Evolutionary conservation across 352 stramenopile species (phyloP).

Genomic region (Globisporangium abappressorium): DNA sequence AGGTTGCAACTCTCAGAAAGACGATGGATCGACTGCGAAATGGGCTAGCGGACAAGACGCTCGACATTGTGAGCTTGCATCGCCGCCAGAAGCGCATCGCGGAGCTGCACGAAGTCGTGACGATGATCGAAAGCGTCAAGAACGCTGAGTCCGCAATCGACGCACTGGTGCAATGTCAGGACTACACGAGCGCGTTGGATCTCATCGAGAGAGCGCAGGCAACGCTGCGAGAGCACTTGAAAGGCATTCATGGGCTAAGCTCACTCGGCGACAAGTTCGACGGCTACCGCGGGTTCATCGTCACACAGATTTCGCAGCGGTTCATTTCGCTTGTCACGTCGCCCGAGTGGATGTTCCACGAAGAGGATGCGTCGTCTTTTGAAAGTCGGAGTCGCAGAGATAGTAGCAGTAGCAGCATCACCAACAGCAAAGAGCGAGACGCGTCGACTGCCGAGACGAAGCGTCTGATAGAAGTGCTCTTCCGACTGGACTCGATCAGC

Average conservation of each 20-base stretch:
- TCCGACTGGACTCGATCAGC: slow-evolving; percentile 66
- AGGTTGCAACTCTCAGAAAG: slow-evolving; percentile 75
- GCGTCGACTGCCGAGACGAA: slow-evolving; percentile 42
- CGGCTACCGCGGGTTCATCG: slow-evolving; percentile 70
- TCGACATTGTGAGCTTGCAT: slow-evolving; percentile 87
- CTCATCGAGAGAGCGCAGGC: slow-evolving; percentile 71
- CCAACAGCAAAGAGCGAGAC: slow-evolving; percentile 29
- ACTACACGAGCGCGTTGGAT: slow-evolving; percentile 77
- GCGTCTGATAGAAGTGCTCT: slow-evolving; percentile 64
- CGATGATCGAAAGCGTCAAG: slow-evolving; percentile 85
- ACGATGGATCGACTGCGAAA: slow-evolving; percentile 83
- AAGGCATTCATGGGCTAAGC: slow-evolving; percentile 75
- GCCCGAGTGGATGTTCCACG: slow-evolving; percentile 78
- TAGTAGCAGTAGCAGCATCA: slow-evolving; percentile 19
- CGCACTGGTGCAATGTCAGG: slow-evolving; percentile 79
- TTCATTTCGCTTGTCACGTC: slow-evolving; percentile 81
- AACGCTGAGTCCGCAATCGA: slow-evolving; percentile 80
- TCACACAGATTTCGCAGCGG: slow-evolving; percentile 69
- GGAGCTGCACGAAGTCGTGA: slow-evolving; percentile 76
- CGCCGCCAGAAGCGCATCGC: slow-evolving; percentile 76
- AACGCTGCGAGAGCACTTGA: slow-evolving; percentile 68
- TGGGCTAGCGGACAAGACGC: slow-evolving; percentile 76
- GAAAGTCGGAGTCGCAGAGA: slow-evolving; percentile 10
- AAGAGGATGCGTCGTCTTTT: slow-evolving; percentile 29
- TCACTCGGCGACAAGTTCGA: slow-evolving; percentile 72